Base-by-base conservation (phyloP, 164 flowering plant genomes). In the Magnolia officinalis region DNA sequence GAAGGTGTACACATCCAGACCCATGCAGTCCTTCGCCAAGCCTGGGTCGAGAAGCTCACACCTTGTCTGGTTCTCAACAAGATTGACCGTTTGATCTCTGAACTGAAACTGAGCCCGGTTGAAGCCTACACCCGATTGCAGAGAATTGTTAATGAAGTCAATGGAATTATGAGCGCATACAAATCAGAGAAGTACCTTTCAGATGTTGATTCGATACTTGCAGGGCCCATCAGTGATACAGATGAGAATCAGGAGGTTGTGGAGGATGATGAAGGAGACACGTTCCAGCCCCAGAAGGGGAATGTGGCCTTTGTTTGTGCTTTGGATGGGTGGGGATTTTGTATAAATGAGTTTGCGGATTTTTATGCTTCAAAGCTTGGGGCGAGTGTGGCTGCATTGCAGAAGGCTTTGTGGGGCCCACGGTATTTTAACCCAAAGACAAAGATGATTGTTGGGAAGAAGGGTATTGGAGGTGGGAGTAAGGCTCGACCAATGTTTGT, bases 1-100 rank as follows among this genome's bases (percentile, higher is more conserved):
- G 98, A 94, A 80, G 98, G 98, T 1, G 94, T 92, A 20, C 98
- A 94, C 71, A 94, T 92, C 80, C 98, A 94, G 80, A 94, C 98
- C 1, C 98, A 94, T 78, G 98, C 98, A 0, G 98, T 94, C 6
- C 72, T 94, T 70, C 88, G 98, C 8, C 98, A 94, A 74, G 89
- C 93, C 63, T 94, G 97, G 97, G 84, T 91, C 23, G 98, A 94
- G 83, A 91, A 88, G 85, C 79, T 94, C 6, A 87, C 94, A 0
- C 97, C 95, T 0, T 92, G 95, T 75, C 81, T 94, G 81, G 97
- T 94, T 77, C 85, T 94, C 51, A 94, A 94, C 78, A 94, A 94
- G 90, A 89, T 94, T 68, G 98, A 94, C 82, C 79, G 97, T 75
- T 84, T 94, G 84, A 92, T 94, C 67, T 71, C 72, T 55, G 98